A percentile compares a stretch with the other conserved stretches of the same genome.
phyloP scores from a whole-genome alignment of 129 eudicot species.

The Saposhnikovia divaricata region DNA sequence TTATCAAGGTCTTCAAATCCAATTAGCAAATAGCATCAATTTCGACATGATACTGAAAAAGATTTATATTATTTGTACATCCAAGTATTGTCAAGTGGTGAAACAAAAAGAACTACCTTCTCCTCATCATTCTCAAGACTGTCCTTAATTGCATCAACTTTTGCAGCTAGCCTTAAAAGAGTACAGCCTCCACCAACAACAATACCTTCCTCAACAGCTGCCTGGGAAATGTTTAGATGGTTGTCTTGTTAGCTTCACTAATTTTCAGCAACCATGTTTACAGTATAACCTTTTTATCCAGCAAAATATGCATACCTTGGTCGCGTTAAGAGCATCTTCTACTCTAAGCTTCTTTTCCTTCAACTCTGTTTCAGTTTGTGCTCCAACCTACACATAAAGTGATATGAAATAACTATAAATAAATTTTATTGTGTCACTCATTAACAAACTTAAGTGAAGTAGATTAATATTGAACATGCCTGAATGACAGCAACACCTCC shows the following conservation, averaged over 20 bases:
- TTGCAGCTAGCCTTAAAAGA: constrained; percentile 59
- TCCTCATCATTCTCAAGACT: constrained; percentile 65
- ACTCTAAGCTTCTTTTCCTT: constrained; percentile 69
- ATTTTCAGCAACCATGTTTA: background rate
- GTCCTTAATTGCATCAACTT: constrained; percentile 56
- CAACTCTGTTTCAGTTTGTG: constrained; percentile 75
- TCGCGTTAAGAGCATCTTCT: constrained; percentile 76
- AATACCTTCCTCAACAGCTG: constrained; percentile 88
- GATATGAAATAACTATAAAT: background rate
- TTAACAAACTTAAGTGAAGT: background rate
- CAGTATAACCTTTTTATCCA: background rate
- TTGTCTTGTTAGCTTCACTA: background rate
- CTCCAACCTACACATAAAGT: constrained; percentile 44
- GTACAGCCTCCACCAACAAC: constrained; percentile 84
- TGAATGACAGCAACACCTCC: constrained; percentile 86
- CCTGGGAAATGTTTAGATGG: constrained; percentile 25
- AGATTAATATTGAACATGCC: constrained; percentile 19
- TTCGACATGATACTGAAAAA: background rate
- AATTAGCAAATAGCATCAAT: background rate
- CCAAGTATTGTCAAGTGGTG: too few relatives aligned
- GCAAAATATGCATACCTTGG: constrained; percentile 39
- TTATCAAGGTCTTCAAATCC: background rate
- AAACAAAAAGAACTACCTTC: constrained; percentile 30
- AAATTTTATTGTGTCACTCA: background rate
- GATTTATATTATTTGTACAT: too few relatives aligned